Evolutionary conservation across 2,329 filamentous ascomycete species (phyloP).

Genomic region (Penicillium sp.): DNA sequence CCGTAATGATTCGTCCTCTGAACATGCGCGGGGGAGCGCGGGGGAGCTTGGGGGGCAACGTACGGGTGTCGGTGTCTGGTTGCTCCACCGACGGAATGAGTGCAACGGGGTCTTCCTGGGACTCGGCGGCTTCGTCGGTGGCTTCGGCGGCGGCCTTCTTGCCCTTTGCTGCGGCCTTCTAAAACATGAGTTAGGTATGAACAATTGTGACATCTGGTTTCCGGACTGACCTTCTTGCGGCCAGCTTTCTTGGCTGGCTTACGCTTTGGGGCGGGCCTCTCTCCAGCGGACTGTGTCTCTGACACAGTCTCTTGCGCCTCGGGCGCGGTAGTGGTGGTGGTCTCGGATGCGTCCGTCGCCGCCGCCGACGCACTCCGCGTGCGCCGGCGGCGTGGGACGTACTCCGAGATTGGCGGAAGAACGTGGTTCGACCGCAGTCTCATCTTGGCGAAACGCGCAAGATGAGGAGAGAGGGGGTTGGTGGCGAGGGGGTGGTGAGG

Average conservation of each 20-base stretch:
- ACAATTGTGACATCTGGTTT: neutral
- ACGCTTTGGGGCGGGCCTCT: constrained; percentile 3
- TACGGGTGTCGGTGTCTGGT: constrained; percentile 3
- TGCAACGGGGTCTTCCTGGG: neutral
- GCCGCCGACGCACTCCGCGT: constrained; percentile 18
- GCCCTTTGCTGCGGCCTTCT: neutral
- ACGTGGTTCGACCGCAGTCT: constrained; percentile 40
- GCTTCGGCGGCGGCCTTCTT: neutral
- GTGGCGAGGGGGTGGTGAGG: neutral
- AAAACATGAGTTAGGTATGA: neutral
- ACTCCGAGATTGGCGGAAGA: constrained; percentile 31
- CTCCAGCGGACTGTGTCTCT: neutral
- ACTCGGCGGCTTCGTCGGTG: neutral
- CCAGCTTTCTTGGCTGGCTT: constrained; percentile 1
- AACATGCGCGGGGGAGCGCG: neutral
- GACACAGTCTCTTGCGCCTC: constrained; percentile 1
- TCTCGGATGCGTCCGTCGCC: neutral
- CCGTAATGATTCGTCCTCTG: neutral
- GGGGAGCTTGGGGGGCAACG: neutral
- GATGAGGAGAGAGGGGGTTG: neutral
- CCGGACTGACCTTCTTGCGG: neutral
- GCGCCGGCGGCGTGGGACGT: constrained; percentile 16
- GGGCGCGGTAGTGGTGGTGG: neutral
- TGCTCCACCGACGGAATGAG: neutral
- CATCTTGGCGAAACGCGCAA: constrained; percentile 26